These are phyloP conservation scores for Blastobotrys persicus DNA, from an alignment of 1,139 yeast species.

Conservation along the genomic window DNA sequence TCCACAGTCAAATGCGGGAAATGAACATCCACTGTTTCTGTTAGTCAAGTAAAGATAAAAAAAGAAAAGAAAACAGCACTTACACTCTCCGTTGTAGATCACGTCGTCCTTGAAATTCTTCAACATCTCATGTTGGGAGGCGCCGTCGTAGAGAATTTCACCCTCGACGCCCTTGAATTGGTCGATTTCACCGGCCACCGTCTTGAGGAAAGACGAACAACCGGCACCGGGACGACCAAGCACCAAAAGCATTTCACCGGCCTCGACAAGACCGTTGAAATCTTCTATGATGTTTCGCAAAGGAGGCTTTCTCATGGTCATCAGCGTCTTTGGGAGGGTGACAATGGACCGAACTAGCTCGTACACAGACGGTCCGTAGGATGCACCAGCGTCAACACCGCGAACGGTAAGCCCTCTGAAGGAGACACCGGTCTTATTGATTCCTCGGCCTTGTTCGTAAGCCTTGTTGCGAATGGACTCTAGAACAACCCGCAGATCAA, in stretches of 20 bases:
- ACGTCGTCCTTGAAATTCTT: constrained; percentile 50
- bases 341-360: constrained; percentile 41
- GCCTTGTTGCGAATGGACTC: constrained; percentile 33
- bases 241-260: constrained; percentile 63
- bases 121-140: constrained; percentile 50
- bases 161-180: constrained; percentile 44
- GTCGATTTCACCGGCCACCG: constrained; percentile 52
- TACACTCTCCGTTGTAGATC: constrained; percentile 55
- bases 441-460: constrained; percentile 45
- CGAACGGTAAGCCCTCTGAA: constrained; percentile 47
- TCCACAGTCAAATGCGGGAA: constrained; percentile 64
- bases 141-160: constrained; percentile 52
- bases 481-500: constrained; percentile 42
- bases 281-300: constrained; percentile 47
- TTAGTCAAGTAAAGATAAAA: not conserved
- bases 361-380: constrained; percentile 49
- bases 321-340: constrained; percentile 33
- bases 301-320: constrained; percentile 31
- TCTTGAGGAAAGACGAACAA: constrained; percentile 56
- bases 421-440: constrained; percentile 50
- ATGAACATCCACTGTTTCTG: constrained; percentile 47
- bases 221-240: constrained; percentile 71
- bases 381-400: constrained; percentile 54
- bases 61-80: constrained; percentile 11
- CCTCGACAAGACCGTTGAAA: constrained; percentile 44